Evolutionary conservation across 2,329 filamentous ascomycete species (phyloP).

Genomic region (Eutypella sp.): DNA sequence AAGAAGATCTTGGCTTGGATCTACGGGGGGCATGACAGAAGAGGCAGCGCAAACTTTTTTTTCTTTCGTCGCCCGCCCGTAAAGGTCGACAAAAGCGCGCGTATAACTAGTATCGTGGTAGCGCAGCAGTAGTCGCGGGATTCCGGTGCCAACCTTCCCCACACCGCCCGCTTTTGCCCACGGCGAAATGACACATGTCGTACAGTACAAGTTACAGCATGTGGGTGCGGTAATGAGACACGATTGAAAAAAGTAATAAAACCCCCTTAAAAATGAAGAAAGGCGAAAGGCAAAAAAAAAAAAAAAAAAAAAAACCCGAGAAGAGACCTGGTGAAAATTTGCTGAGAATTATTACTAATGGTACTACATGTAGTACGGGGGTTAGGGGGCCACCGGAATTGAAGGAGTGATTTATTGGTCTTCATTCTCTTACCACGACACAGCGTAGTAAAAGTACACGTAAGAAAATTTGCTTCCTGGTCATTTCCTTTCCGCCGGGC

Average conservation of each 20-base stretch:
- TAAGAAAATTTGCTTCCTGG: conserved; percentile 10
- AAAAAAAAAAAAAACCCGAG: no score
- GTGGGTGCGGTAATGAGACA: no score
- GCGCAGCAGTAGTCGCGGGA: not conserved
- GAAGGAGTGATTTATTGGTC: no score
- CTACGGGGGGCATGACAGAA: not conserved
- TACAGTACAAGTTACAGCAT: no score
- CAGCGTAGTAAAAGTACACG: not conserved
- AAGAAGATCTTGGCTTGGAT: no score
- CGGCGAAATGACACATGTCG: not conserved
- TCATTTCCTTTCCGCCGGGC: conserved; percentile 7
- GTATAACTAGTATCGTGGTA: no score
- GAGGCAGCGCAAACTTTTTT: not conserved
- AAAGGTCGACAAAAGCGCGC: not conserved
- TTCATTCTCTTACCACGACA: not conserved
- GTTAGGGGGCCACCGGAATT: not conserved
- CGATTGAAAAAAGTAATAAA: not conserved
- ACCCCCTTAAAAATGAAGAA: not conserved
- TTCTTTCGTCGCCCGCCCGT: no score
- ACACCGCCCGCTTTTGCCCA: not conserved
- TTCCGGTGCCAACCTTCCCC: not conserved
- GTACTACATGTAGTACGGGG: not conserved
- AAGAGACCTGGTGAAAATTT: not conserved
- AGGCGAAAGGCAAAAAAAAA: no score
- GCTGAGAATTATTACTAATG: not conserved